These are phyloP conservation scores for Pleurotus platypus DNA, from an alignment of 768 basidiomycete genomes.

Conservation along the genomic window DNA sequence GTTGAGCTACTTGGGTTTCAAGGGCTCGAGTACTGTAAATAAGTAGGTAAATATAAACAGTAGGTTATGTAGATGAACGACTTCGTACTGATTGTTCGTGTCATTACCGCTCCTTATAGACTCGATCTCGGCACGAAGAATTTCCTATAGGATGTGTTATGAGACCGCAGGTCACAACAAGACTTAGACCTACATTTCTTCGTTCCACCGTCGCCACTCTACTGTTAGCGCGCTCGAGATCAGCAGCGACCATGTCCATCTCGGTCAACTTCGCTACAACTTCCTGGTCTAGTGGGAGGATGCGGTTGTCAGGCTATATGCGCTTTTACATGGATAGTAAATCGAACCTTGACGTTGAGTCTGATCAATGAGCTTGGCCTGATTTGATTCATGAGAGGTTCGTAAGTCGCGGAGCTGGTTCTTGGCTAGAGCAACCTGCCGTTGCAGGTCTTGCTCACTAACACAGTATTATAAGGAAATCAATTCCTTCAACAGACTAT, in stretches of 20 bases:
- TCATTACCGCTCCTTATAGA: constrained; percentile 78
- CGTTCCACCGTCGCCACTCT: constrained; percentile 90
- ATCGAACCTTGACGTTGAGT: constrained; percentile 82
- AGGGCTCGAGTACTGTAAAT: constrained; percentile 51
- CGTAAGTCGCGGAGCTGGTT: constrained; percentile 89
- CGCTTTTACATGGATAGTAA: background rate
- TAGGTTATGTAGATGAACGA: background rate
- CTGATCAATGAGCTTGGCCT: constrained; percentile 89
- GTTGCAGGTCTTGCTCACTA: constrained; percentile 90
- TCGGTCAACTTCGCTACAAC: constrained; percentile 87
- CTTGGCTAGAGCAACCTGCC: constrained; percentile 86
- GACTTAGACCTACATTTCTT: constrained; percentile 64
- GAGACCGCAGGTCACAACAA: background rate
- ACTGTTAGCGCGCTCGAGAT: constrained; percentile 92
- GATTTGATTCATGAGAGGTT: constrained; percentile 86
- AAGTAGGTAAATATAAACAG: background rate
- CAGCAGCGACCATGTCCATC: constrained; percentile 91
- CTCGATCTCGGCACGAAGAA: constrained; percentile 95
- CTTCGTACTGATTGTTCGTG: constrained; percentile 59
- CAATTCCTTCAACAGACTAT: background rate
- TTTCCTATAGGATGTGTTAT: constrained; percentile 52
- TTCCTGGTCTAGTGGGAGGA: constrained; percentile 71
- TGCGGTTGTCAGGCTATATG: background rate
- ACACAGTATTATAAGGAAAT: background rate
- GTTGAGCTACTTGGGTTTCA: constrained; percentile 66